phyloP scores from a whole-genome alignment of 306 rosid species.

The Citrullus amarus region DNA sequence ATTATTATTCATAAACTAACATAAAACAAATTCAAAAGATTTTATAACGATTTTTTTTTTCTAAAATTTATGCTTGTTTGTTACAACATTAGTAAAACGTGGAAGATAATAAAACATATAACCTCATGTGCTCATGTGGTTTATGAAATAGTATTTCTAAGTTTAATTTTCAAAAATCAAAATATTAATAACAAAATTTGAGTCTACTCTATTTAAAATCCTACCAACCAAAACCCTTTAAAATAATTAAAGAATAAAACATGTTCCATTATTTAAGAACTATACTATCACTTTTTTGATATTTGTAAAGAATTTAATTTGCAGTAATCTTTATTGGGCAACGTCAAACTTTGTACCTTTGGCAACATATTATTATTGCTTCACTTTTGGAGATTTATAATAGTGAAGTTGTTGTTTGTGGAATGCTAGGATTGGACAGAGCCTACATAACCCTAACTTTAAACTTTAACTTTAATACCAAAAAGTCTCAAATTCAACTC shows the following conservation, averaged over 20 bases:
- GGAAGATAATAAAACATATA: too few species aligned
- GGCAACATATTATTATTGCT: background rate
- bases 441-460: background rate
- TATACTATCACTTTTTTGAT: too few species aligned
- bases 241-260: background rate
- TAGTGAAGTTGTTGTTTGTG: background rate
- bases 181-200: rapidly evolving
- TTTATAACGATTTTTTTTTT: too few species aligned
- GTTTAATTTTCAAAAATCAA: too few species aligned
- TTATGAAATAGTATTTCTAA: too few species aligned
- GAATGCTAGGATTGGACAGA: background rate
- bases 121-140: too few species aligned
- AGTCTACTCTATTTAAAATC: background rate
- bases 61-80: too few species aligned
- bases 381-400: background rate
- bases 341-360: background rate
- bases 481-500: background rate
- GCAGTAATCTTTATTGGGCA: too few species aligned
- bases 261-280: background rate
- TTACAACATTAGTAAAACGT: too few species aligned
- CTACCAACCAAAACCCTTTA: background rate
- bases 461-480: background rate
- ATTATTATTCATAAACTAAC: too few species aligned
- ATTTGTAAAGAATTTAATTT: too few species aligned
- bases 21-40: too few species aligned